Base-by-base conservation (phyloP, 2,329 filamentous ascomycete species). In the Pseudogymnoascus sp. region DNA sequence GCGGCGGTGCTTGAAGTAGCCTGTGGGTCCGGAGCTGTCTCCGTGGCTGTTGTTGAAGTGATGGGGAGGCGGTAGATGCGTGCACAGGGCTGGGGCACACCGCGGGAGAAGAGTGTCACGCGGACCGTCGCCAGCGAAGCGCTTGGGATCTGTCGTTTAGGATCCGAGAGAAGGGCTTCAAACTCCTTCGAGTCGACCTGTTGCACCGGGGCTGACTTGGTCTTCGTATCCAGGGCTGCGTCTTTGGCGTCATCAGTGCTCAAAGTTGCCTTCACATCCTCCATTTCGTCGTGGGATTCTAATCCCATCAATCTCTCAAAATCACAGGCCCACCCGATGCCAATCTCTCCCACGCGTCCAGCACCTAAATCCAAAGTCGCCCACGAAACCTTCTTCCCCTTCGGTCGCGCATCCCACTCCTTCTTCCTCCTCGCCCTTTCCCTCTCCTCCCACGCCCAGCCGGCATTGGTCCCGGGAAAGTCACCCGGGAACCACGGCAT, bases 401-500 rank as follows among this genome's bases (percentile, higher is more conserved):
- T 94, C 0, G 94, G 92, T 58, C 86, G 84, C 60, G 83, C 83
- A 60, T 87, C 84, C 92, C 92, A 96, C 27, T 84, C 81, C 25
- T 77, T 76, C 69, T 84, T 83, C 62, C 85, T 79, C 67, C 76
- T 80, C 55, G 77, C 75, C 10, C 86, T 82, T 73, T 92, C 83
- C 36, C 84, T 80, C 35, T 85, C 71, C 72, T 95, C 90, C 90
- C 92, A 97, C 13, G 80, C 78, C 72, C 84, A 86, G 1, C 94
- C 94, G 1, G 92, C 89, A 62, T 83, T 81, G 0, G 92, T 96
- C 4, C 87, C 90, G 0, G 90, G 86, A 65, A 84, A 90, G 73
- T 99, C 94, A 2, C 84, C 88, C 0, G 94, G 94, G 70, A 96
- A 99, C 84, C 89, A 95, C 1, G 91, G 85, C 38, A 82, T 76